Conservation (phyloP, 2,329 filamentous ascomycete genomes). For the Talaromyces islandicus region DNA sequence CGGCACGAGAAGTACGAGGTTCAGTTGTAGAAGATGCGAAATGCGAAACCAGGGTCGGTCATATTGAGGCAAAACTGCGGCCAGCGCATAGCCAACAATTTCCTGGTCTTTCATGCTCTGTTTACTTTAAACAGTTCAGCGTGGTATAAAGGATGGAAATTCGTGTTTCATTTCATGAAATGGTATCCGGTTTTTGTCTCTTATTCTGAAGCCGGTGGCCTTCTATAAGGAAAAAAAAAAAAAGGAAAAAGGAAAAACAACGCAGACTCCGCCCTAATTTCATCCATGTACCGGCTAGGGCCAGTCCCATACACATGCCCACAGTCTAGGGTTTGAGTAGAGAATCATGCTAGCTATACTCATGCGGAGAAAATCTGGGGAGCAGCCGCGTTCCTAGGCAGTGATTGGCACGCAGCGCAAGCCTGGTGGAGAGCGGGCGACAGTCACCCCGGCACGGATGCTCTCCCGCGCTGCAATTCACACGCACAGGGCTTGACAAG, state of each 20-base stretch:
- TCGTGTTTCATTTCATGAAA: not conserved
- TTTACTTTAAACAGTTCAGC: not conserved
- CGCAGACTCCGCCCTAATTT: not conserved
- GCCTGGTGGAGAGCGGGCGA: not conserved
- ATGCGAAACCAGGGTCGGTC: slow-evolving; percentile 38
- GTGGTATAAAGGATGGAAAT: not conserved
- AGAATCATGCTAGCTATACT: not conserved
- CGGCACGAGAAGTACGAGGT: slow-evolving; percentile 40
- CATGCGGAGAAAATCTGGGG: not conserved
- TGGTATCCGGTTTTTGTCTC: not conserved
- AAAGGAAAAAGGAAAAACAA: too few relatives aligned
- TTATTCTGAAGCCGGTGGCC: not conserved
- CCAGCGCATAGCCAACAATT: slow-evolving; percentile 22
- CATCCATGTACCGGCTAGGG: not conserved
- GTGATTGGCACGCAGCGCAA: not conserved
- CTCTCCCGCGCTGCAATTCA: not conserved
- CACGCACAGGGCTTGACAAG: not conserved
- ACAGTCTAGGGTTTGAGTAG: not conserved
- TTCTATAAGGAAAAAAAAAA: too few relatives aligned
- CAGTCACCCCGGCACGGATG: not conserved
- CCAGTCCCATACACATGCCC: not conserved
- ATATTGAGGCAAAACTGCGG: slow-evolving; percentile 35
- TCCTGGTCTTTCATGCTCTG: not conserved
- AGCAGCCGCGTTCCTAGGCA: not conserved
- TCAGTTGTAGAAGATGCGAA: slow-evolving; percentile 39